Conservation (phyloP, 495 filamentous ascomycete genomes). For the Tuber microsphaerosporum region DNA sequence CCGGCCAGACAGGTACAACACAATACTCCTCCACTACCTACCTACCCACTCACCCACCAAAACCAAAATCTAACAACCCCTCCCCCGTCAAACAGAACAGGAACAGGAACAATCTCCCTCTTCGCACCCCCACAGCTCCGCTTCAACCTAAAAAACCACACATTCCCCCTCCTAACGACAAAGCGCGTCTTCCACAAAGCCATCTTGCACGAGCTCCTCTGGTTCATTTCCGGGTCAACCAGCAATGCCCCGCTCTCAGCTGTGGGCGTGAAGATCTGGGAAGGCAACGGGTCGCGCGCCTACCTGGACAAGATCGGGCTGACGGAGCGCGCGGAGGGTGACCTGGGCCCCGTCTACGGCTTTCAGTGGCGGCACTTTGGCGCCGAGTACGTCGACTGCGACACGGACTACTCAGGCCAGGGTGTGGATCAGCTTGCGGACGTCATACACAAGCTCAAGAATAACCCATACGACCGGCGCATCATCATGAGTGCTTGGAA, state of each 20-base stretch:
- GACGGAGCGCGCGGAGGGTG: slow-evolving; percentile 68
- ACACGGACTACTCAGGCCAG: slow-evolving; percentile 76
- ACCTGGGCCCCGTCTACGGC: slow-evolving; percentile 92
- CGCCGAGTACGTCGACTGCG: slow-evolving; percentile 70
- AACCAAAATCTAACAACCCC: slow-evolving; percentile 7
- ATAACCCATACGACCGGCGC: slow-evolving; percentile 76
- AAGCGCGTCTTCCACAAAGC: slow-evolving; percentile 93
- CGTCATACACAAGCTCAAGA: slow-evolving; percentile 71
- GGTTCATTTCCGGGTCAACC: slow-evolving; percentile 83
- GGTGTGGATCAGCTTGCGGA: slow-evolving; percentile 88
- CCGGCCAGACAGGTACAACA: slow-evolving; percentile 64
- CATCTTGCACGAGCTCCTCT: slow-evolving; percentile 87
- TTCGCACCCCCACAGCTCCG: slow-evolving; percentile 80
- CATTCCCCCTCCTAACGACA: slow-evolving; percentile 88
- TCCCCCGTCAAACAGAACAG: slow-evolving; percentile 54
- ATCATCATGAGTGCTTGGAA: slow-evolving; percentile 94
- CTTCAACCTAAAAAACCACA: slow-evolving; percentile 63
- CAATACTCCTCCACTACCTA: background rate
- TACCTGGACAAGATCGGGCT: slow-evolving; percentile 82
- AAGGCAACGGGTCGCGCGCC: slow-evolving; percentile 84
- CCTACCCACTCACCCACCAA: background rate
- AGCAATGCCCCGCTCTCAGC: slow-evolving; percentile 65
- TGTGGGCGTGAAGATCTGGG: slow-evolving; percentile 91
- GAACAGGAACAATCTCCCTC: slow-evolving; percentile 82
- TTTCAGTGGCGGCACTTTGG: slow-evolving; percentile 99